These are phyloP conservation scores for Pyricularia sp. DNA, from an alignment of 2,329 filamentous ascomycete genomes.

Conservation along the genomic window DNA sequence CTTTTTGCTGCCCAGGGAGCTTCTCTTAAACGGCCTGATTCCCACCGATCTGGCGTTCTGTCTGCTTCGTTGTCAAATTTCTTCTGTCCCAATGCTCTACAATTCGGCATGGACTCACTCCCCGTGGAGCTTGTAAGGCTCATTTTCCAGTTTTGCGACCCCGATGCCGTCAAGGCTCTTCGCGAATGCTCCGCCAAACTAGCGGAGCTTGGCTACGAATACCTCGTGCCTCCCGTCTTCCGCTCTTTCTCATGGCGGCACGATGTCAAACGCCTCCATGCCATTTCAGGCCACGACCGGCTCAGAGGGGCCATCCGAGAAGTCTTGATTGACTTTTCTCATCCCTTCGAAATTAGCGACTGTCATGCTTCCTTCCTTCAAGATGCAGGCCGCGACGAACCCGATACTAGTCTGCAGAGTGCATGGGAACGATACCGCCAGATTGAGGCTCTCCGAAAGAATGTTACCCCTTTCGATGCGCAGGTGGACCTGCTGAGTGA, in stretches of 20 bases:
- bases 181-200: slow-evolving; percentile 27
- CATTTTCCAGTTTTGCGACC: slow-evolving; percentile 31
- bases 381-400: slow-evolving; percentile 26
- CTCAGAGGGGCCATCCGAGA: slow-evolving; percentile 31
- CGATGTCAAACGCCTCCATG: slow-evolving; percentile 33
- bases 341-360: slow-evolving; percentile 30
- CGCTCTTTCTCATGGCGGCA: slow-evolving; percentile 32
- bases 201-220: slow-evolving; percentile 32
- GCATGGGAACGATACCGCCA: slow-evolving; percentile 27
- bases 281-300: slow-evolving; percentile 31
- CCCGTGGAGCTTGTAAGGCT: slow-evolving; percentile 22
- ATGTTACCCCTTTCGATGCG: slow-evolving; percentile 24
- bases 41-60: slow-evolving; percentile 6
- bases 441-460: slow-evolving; percentile 21
- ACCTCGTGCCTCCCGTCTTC: slow-evolving; percentile 30
- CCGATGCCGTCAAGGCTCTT: slow-evolving; percentile 27
- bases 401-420: slow-evolving; percentile 21
- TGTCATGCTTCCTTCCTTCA: slow-evolving; percentile 24
- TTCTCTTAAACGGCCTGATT: slow-evolving; percentile 6
- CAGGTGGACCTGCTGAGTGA: slow-evolving; percentile 25
- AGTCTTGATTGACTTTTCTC: slow-evolving; percentile 35
- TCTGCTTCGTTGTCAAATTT: background rate
- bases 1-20: slow-evolving; percentile 3
- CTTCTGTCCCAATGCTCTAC: slow-evolving; percentile 6
- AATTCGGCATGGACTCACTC: slow-evolving; percentile 18